These are phyloP conservation scores for Heliosperma pusillum DNA, from an alignment of 148 eudicot species.

Conservation along the genomic window DNA sequence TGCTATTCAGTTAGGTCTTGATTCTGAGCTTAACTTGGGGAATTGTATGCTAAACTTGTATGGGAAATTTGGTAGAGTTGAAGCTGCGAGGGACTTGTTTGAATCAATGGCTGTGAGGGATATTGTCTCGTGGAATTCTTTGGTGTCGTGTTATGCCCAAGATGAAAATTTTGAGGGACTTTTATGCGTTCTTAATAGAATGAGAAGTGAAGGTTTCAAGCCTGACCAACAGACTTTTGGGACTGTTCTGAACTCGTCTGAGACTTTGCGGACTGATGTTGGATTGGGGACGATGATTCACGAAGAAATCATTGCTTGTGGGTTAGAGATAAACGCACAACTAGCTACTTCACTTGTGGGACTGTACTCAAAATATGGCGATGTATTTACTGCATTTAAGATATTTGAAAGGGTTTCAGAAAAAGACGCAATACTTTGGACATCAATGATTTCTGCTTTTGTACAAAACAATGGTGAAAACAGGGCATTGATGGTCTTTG, in stretches of 20 bases:
- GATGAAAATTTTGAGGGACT: conserved; percentile 40
- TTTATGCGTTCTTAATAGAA: conserved; percentile 36
- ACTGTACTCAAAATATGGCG: conserved; percentile 54
- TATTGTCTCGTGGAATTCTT: conserved; percentile 84
- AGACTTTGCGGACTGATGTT: conserved; percentile 34
- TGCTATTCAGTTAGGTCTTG: conserved; percentile 45
- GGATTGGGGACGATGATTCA: conserved; percentile 55
- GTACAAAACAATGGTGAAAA: conserved; percentile 65
- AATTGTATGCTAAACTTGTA: conserved; percentile 64
- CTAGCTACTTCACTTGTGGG: conserved; percentile 60
- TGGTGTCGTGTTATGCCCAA: conserved; percentile 54
- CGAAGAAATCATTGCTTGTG: conserved; percentile 50
- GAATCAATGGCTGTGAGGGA: conserved; percentile 57
- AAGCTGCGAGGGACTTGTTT: conserved; percentile 54
- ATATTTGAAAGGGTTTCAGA: conserved; percentile 47
- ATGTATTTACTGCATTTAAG: conserved; percentile 38
- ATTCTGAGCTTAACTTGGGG: conserved; percentile 37
- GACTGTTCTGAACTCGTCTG: conserved; percentile 40
- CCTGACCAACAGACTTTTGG: conserved; percentile 73
- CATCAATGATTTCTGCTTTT: conserved; percentile 82
- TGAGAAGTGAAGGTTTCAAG: conserved; percentile 50
- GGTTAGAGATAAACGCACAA: conserved; percentile 46
- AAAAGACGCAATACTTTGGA: conserved; percentile 71
- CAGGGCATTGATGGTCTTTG: conserved; percentile 50
- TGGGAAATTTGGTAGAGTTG: conserved; percentile 58